phyloP scores from a whole-genome alignment of 2,329 filamentous ascomycete species.

The Graphilbum sp. region DNA sequence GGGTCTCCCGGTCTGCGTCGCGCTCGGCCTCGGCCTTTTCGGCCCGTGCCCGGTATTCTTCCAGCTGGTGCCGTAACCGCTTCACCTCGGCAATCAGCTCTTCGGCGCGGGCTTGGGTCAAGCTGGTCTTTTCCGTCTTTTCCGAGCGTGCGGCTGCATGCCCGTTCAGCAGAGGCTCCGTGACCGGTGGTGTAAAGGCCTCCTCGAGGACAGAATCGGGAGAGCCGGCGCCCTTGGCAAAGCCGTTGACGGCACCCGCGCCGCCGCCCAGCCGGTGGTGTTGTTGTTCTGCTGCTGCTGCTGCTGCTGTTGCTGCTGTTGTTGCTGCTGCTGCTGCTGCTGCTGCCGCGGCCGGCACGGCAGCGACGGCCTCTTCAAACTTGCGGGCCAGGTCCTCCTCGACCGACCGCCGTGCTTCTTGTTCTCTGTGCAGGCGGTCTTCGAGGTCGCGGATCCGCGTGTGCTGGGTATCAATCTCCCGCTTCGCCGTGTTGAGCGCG shows the following conservation, averaged over 20 bases:
- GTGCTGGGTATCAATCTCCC: conserved; percentile 72
- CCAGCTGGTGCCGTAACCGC: conserved; percentile 64
- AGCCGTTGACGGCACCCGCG: conserved; percentile 21
- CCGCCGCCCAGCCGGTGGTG: too few species aligned
- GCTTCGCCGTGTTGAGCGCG: conserved; percentile 66
- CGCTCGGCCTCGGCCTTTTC: conserved; percentile 69
- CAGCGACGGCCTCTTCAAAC: conserved; percentile 39
- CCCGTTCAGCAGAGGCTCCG: background rate
- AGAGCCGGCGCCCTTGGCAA: conserved; percentile 15
- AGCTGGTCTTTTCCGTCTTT: background rate
- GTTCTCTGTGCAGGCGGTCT: conserved; percentile 59
- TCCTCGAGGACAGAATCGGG: conserved; percentile 26
- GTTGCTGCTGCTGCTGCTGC: background rate
- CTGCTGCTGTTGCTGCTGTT: background rate
- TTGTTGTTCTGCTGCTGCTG: background rate
- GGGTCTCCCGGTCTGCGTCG: conserved; percentile 51
- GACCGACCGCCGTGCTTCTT: conserved; percentile 64
- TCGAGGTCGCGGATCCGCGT: conserved; percentile 70
- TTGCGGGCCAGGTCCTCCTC: conserved; percentile 67
- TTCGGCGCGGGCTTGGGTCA: conserved; percentile 49
- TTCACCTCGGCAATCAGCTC: conserved; percentile 65
- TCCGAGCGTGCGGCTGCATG: too few species aligned
- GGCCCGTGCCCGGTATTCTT: conserved; percentile 59
- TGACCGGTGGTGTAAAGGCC: conserved; percentile 25
- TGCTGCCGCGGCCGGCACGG: conserved; percentile 13